Percentiles rank a stretch among this genome's conserved stretches.
Evolutionary conservation across 2,329 filamentous ascomycete species (phyloP).

Genomic region (Chaetoscypha palmicola): DNA sequence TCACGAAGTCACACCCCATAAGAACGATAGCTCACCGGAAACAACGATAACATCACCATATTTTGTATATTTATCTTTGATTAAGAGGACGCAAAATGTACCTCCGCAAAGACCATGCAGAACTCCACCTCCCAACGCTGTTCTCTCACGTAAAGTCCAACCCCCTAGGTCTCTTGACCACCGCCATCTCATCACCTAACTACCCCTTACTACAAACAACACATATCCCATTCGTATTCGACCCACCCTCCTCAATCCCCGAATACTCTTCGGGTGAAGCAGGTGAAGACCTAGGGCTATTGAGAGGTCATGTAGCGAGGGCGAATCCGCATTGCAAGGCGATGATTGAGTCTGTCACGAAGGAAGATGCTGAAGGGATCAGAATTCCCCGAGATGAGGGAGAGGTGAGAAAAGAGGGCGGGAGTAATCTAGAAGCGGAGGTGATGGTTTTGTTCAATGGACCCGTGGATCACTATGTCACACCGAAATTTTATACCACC

Average conservation of each 20-base stretch:
- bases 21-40: too few relatives aligned
- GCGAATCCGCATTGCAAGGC: slow-evolving; percentile 58
- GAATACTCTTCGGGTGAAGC: slow-evolving; percentile 32
- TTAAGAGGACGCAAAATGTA: too few relatives aligned
- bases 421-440: slow-evolving; percentile 39
- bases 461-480: slow-evolving; percentile 55
- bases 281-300: slow-evolving; percentile 14
- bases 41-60: too few relatives aligned
- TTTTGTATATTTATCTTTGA: too few relatives aligned
- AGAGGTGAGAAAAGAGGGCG: too few relatives aligned
- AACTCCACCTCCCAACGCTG: slow-evolving; percentile 42
- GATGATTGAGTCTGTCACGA: slow-evolving; percentile 40
- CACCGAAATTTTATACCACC: slow-evolving; percentile 59
- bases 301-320: slow-evolving; percentile 56
- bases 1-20: too few relatives aligned
- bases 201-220: slow-evolving; percentile 49
- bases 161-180: slow-evolving; percentile 56
- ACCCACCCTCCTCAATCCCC: slow-evolving; percentile 31
- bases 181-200: slow-evolving; percentile 45
- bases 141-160: slow-evolving; percentile 51
- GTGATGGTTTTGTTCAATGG: slow-evolving; percentile 57
- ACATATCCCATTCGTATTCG: slow-evolving; percentile 55
- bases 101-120: slow-evolving; percentile 47
- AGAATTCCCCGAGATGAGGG: neutral
- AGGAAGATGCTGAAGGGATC: neutral